Evolutionary conservation across 176 grass and related monocot genomes (phyloP).

Genomic region (Carex cristatella): DNA sequence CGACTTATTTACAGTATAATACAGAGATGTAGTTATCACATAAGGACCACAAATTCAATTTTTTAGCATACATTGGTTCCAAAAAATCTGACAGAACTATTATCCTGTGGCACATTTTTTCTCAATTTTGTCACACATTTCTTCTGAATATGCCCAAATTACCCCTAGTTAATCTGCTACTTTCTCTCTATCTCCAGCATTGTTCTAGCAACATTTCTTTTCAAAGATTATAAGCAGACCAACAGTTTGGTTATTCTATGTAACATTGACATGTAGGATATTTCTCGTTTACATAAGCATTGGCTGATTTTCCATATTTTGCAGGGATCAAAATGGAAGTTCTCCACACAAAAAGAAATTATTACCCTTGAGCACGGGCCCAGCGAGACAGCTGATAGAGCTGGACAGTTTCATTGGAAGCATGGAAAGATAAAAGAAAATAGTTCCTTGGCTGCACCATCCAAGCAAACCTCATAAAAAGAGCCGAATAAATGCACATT

Average conservation of each 20-base stretch:
- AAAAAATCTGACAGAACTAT: background rate
- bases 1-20: background rate
- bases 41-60: background rate
- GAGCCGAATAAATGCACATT: slow-evolving; percentile 80
- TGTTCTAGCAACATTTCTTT: background rate
- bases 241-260: background rate
- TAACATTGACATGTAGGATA: background rate
- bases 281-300: background rate
- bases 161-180: background rate
- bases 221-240: background rate
- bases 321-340: background rate
- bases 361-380: slow-evolving; percentile 60
- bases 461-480: slow-evolving; percentile 90
- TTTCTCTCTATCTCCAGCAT: background rate
- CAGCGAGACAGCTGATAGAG: slow-evolving; percentile 84
- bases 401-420: slow-evolving; percentile 75
- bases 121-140: background rate
- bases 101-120: background rate
- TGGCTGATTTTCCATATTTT: background rate
- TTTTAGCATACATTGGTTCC: background rate
- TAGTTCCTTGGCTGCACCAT: slow-evolving; percentile 83
- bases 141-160: background rate
- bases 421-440: slow-evolving; percentile 79
- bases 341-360: background rate
- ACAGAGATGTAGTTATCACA: background rate